A percentile compares a stretch with the other conserved stretches of the same genome.
Conservation (phyloP, 1,284 basidiomycete species). For the Puccinia coronata region DNA sequence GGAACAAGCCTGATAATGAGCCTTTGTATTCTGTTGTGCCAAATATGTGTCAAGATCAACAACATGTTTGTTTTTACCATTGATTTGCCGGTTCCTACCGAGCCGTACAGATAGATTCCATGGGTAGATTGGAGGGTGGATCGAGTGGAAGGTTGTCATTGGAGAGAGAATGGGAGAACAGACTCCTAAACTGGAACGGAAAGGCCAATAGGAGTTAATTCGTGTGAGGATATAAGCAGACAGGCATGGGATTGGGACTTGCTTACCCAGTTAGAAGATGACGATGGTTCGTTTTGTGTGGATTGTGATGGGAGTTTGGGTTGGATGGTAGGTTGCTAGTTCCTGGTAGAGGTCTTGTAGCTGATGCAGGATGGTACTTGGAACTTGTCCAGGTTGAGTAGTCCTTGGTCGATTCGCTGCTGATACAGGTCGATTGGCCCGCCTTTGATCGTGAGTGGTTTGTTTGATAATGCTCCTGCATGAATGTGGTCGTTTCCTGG, state of each 20-base stretch:
- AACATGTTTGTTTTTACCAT: not conserved
- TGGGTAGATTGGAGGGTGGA: conserved; percentile 65
- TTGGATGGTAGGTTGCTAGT: not conserved
- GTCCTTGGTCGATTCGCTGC: not conserved
- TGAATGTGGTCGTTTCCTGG: not conserved
- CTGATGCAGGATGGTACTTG: conserved; percentile 22
- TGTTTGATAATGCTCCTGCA: not conserved
- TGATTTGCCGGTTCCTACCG: conserved; percentile 82
- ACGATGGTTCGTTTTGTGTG: conserved; percentile 1
- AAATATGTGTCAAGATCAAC: not conserved
- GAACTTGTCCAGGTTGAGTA: conserved; percentile 1
- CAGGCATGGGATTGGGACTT: not conserved
- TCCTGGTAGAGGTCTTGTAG: conserved; percentile 16
- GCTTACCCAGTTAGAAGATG: conserved; percentile 8
- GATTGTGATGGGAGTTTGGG: not conserved
- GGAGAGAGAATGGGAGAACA: conserved; percentile 24
- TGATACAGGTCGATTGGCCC: conserved; percentile 5
- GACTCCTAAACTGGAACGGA: conserved; percentile 18
- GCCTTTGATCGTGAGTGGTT: not conserved
- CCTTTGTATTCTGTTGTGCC: too few species aligned
- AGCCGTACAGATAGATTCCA: conserved; percentile 92
- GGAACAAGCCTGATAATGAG: too few species aligned
- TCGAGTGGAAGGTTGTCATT: not conserved
- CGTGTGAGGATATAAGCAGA: not conserved
- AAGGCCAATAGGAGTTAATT: not conserved